phyloP scores from a whole-genome alignment of 2,329 filamentous ascomycete species.

The Hypocreales sp. region DNA sequence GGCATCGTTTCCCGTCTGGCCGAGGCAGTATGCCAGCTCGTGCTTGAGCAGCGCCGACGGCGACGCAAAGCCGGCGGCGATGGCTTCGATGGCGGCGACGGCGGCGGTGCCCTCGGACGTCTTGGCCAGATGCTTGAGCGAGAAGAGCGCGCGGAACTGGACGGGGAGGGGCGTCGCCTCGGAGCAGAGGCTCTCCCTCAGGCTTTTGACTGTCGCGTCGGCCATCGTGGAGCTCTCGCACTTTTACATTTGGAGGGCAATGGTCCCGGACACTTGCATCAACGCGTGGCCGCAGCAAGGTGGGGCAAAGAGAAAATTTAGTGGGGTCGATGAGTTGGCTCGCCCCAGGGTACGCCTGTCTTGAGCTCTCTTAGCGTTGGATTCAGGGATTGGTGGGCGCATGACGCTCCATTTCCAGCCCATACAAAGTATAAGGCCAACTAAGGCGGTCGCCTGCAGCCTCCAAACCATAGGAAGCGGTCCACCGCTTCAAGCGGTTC shows the following conservation, averaged over 20 bases:
- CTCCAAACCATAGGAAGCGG: constrained; percentile 14
- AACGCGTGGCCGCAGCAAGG: no score
- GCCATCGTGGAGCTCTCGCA: no score
- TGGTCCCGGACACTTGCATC: no score
- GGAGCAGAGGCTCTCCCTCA: constrained; percentile 64
- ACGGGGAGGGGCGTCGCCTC: constrained; percentile 71
- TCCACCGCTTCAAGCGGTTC: constrained; percentile 12
- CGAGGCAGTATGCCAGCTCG: constrained; percentile 91
- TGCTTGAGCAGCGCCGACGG: constrained; percentile 88
- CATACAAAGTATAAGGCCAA: constrained; percentile 1
- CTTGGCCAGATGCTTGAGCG: constrained; percentile 81
- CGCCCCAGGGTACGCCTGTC: no score
- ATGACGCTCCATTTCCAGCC: no score
- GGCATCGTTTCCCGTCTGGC: constrained; percentile 67
- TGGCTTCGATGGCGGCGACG: constrained; percentile 52
- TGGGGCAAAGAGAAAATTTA: constrained; percentile 17
- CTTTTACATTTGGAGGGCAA: no score
- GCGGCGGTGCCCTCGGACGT: constrained; percentile 44
- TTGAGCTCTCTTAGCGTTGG: no score
- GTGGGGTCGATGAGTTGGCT: no score
- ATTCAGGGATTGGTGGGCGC: no score
- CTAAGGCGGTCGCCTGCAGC: no score
- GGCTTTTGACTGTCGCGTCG: constrained; percentile 35
- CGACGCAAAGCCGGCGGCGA: constrained; percentile 73
- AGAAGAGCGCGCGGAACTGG: constrained; percentile 94